A percentile compares a stretch with the other conserved stretches of the same genome.
Conservation (phyloP, 2,329 filamentous ascomycete species). For the Teratosphaeria destructans region DNA sequence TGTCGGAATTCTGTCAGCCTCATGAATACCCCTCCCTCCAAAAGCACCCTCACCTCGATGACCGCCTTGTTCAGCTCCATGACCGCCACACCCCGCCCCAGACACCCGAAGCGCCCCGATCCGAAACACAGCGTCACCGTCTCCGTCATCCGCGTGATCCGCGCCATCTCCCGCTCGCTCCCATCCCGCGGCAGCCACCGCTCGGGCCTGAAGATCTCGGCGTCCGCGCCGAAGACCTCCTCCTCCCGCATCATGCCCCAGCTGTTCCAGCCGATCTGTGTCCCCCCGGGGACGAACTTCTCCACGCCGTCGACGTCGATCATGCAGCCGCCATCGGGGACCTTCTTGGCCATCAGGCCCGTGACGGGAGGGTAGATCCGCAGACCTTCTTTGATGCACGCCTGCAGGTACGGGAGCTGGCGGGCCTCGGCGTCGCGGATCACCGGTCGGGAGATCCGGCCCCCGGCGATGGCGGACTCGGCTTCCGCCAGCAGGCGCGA, state of each 20-base stretch:
- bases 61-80: conserved; percentile 32
- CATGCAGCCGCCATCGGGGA: conserved; percentile 23
- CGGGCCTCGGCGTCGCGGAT: conserved; percentile 40
- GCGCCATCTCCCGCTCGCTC: conserved; percentile 17
- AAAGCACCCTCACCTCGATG: conserved; percentile 22
- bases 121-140: conserved; percentile 27
- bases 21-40: background rate
- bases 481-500: conserved; percentile 39
- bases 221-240: conserved; percentile 28
- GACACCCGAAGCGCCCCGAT: conserved; percentile 27
- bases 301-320: conserved; percentile 27
- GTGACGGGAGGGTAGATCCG: conserved; percentile 36
- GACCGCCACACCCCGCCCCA: conserved; percentile 27
- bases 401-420: conserved; percentile 35
- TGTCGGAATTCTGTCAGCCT: conserved; percentile 5
- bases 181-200: conserved; percentile 25
- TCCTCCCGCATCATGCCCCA: conserved; percentile 28
- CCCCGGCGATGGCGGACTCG: conserved; percentile 27
- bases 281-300: conserved; percentile 27
- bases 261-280: conserved; percentile 29
- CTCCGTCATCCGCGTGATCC: conserved; percentile 26
- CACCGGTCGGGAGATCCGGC: conserved; percentile 32
- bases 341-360: conserved; percentile 27
- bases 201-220: conserved; percentile 29
- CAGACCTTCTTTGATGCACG: conserved; percentile 38